Base-by-base conservation (phyloP, 768 basidiomycete genomes). In the Mycena floridula region DNA sequence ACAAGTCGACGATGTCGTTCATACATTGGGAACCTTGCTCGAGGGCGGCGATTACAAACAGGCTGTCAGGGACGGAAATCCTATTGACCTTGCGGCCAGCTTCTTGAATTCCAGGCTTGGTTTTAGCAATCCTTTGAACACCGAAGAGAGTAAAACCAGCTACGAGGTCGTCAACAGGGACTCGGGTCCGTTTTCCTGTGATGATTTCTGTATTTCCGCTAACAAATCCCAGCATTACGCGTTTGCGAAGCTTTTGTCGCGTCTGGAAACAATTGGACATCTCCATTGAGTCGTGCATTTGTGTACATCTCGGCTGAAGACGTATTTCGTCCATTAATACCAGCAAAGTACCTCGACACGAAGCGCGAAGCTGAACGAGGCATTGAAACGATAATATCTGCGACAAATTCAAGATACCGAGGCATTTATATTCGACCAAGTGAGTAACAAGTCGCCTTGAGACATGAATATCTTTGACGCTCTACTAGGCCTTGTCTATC, bases 291-390 rank as follows among this genome's bases (percentile, higher is more conserved):
- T 39, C 75, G 82, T 43, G 77, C 83, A n/a, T 98, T 99, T 63
- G 75, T 98, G 30, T 98, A 89, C 65, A 72, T 99, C 45, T 99
- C 96, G 40, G 96, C 96, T 5, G 95, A 95, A 57, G 91, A 94
- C 59, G 79, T 95, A 38, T 92, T 82, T 65, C 80, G 89, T 12
- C 96, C 95, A 22, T 56, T 95, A 55, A 77, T 98, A 40, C 81
- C 93, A 23, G 72, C 77, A 0, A 69, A 87, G 26, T 99, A 99
- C 66, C 91, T 98, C 55, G 75, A 85, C 58, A 86, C 89, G n/a
- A 99, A 99, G 67, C 81, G 94, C 16, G 80, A 92, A 55, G 92
- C 96, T 7, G 96, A 99, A 60, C 57, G 64, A 26, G 69, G 67
- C 25, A 89, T 98, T 47, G 70, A 69, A 37, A 58, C 67, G 24